phyloP scores from a whole-genome alignment of 2,329 filamentous ascomycete genomes.

The Trichoderma arundinaceum region DNA sequence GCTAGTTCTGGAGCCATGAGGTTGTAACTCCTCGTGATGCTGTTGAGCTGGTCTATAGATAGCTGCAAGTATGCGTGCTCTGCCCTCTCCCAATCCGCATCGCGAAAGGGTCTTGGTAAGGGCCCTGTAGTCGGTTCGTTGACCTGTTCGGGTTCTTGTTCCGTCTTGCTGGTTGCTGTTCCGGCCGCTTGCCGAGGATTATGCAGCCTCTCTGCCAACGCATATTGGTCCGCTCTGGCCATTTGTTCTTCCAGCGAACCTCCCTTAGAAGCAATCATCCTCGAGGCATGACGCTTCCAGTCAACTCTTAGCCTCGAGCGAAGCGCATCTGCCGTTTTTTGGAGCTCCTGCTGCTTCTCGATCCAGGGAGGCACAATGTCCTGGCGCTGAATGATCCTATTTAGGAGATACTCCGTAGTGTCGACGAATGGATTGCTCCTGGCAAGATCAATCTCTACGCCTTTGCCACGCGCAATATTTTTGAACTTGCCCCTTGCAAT shows the following conservation, averaged over 20 bases:
- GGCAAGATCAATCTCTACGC: constrained; percentile 79
- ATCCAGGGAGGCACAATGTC: constrained; percentile 98
- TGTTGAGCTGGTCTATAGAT: constrained; percentile 78
- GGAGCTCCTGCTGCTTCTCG: constrained; percentile 93
- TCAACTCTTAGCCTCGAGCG: constrained; percentile 75
- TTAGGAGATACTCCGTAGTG: constrained; percentile 97
- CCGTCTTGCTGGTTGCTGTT: neutral
- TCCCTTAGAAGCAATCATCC: constrained; percentile 77
- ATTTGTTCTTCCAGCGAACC: constrained; percentile 78
- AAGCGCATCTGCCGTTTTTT: constrained; percentile 71
- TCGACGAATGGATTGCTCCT: constrained; percentile 89
- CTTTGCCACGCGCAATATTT: constrained; percentile 80
- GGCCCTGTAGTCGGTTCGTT: constrained; percentile 40
- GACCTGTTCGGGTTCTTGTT: neutral
- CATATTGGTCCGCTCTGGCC: constrained; percentile 72
- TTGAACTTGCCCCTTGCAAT: constrained; percentile 89
- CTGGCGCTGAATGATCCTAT: constrained; percentile 96
- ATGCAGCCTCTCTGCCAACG: constrained; percentile 70
- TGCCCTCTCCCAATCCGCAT: constrained; percentile 73
- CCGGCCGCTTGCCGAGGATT: constrained; percentile 59
- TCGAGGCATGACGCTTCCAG: constrained; percentile 82
- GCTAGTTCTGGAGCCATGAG: constrained; percentile 91
- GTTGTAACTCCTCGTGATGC: constrained; percentile 85
- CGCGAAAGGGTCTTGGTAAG: constrained; percentile 69
- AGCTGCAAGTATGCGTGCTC: constrained; percentile 78